These are phyloP conservation scores for Aspergillus indologenus DNA, from an alignment of 495 filamentous ascomycete species.

Conservation along the genomic window DNA sequence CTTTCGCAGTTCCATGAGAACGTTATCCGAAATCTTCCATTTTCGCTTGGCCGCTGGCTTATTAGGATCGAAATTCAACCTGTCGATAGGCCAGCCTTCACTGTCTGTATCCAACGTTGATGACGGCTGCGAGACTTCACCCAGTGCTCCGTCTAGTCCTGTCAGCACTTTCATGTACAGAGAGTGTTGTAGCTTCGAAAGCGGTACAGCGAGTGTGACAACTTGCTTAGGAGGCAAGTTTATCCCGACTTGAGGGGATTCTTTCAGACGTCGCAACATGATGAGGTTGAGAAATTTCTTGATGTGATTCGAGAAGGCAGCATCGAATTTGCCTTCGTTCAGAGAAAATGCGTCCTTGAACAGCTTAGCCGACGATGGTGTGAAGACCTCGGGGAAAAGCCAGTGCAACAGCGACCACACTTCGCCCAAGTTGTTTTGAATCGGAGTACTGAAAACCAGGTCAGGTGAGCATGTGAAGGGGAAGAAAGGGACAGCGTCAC, in stretches of 20 bases:
- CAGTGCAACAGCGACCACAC: slow-evolving; percentile 63
- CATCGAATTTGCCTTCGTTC: slow-evolving; percentile 52
- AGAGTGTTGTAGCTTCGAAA: slow-evolving; percentile 59
- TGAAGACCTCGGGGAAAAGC: slow-evolving; percentile 63
- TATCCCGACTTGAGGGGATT: slow-evolving; percentile 55
- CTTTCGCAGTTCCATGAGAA: slow-evolving; percentile 63
- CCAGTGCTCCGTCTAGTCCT: slow-evolving; percentile 40
- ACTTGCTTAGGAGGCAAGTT: slow-evolving; percentile 60
- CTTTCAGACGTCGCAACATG: slow-evolving; percentile 64
- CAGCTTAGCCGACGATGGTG: slow-evolving; percentile 41
- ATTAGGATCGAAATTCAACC: not conserved
- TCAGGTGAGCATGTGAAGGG: not conserved
- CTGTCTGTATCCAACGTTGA: not conserved
- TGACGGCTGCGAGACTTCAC: not conserved
- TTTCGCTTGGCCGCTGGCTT: not conserved
- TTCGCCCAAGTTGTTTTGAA: slow-evolving; percentile 63
- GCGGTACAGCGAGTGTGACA: slow-evolving; percentile 56
- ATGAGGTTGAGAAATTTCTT: slow-evolving; percentile 53
- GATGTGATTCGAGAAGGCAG: slow-evolving; percentile 50
- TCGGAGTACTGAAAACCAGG: slow-evolving; percentile 45
- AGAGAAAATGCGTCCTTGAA: slow-evolving; percentile 62
- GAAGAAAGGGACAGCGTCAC: not conserved
- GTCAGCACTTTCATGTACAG: slow-evolving; percentile 63
- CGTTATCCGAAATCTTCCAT: slow-evolving; percentile 35
- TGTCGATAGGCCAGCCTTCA: not conserved